phyloP scores from a whole-genome alignment of 2,329 filamentous ascomycete species.

The Neofusicoccum laricinum region DNA sequence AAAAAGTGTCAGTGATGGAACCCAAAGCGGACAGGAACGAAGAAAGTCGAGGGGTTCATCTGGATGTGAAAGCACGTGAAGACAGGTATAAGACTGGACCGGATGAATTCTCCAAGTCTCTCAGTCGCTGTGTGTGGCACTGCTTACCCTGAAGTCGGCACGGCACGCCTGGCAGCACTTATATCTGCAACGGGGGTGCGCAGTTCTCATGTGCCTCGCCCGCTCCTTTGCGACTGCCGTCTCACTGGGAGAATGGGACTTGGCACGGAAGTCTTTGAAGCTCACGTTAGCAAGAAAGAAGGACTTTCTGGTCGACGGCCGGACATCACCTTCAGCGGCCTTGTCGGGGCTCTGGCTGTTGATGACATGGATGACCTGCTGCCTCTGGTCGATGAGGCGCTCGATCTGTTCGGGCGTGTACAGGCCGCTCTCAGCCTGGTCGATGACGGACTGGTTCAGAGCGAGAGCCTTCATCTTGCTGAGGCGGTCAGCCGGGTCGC shows the following conservation, averaged over 20 bases:
- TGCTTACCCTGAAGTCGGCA: conserved; percentile 38
- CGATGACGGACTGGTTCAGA: conserved; percentile 34
- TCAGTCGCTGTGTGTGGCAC: neutral
- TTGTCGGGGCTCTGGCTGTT: conserved; percentile 16
- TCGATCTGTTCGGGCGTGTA: conserved; percentile 33
- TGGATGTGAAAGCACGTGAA: no score
- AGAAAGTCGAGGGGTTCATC: no score
- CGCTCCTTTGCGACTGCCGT: conserved; percentile 3
- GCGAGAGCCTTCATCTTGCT: conserved; percentile 22
- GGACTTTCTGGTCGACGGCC: neutral
- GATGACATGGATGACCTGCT: conserved; percentile 29
- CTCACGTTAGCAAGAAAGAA: neutral
- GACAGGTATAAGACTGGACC: no score
- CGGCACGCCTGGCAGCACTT: conserved; percentile 51
- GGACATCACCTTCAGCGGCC: neutral
- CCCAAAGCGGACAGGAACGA: no score
- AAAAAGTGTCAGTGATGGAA: neutral
- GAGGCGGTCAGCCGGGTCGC: conserved; percentile 21
- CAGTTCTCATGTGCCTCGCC: conserved; percentile 6
- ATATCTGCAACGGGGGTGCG: conserved; percentile 36
- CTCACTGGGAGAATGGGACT: neutral
- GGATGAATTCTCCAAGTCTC: no score
- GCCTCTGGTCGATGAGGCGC: conserved; percentile 31
- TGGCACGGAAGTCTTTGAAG: neutral
- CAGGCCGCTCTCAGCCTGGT: conserved; percentile 30